Evolutionary conservation across 495 filamentous ascomycete species (phyloP).

Genomic region (Penicillium fimorum): DNA sequence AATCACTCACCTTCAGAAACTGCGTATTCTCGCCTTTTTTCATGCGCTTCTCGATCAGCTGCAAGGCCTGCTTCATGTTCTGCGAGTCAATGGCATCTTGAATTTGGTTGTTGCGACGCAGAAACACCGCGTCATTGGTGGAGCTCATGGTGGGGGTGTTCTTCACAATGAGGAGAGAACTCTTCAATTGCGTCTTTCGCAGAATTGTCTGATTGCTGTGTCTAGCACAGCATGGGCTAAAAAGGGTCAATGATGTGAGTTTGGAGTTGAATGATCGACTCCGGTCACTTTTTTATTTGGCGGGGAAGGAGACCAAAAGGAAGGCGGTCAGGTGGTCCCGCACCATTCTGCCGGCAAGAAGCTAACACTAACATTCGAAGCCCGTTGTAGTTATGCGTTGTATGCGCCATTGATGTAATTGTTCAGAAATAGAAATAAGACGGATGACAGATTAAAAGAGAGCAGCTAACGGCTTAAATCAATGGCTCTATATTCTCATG

Average conservation of each 20-base stretch:
- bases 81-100: conserved; percentile 57
- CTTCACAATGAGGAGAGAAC: background rate
- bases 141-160: conserved; percentile 28
- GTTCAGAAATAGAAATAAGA: background rate
- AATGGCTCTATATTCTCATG: background rate
- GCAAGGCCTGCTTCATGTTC: conserved; percentile 58
- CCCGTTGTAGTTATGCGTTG: background rate
- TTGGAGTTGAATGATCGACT: conserved; percentile 7
- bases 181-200: background rate
- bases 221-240: conserved; percentile 31
- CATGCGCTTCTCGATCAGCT: conserved; percentile 57
- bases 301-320: conserved; percentile 25
- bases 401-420: conserved; percentile 1
- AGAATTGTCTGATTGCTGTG: conserved; percentile 25
- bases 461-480: too few species aligned
- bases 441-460: background rate
- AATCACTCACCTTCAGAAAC: conserved; percentile 37
- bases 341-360: conserved; percentile 6
- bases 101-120: conserved; percentile 57
- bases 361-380: background rate
- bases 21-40: conserved; percentile 58
- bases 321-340: conserved; percentile 27
- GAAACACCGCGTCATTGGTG: conserved; percentile 43
- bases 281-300: conserved; percentile 26
- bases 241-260: background rate